phyloP scores from a whole-genome alignment of 2,329 filamentous ascomycete species.

The Talaromyces sp. region DNA sequence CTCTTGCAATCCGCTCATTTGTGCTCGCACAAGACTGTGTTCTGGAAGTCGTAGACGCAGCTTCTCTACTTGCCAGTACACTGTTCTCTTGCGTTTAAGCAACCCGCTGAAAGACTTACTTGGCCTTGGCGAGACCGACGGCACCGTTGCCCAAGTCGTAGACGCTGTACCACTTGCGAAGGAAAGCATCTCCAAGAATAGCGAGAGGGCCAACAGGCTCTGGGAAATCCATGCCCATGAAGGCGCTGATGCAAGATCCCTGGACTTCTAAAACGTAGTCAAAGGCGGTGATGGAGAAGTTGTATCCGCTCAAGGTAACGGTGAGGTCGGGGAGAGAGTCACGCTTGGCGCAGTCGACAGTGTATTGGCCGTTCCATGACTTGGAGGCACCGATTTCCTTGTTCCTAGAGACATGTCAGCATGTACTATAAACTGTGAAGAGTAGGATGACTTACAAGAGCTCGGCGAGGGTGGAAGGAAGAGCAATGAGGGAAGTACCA shows the following conservation, averaged over 20 bases:
- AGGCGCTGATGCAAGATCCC: constrained; percentile 93
- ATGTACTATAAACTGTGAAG: not conserved
- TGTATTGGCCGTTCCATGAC: constrained; percentile 95
- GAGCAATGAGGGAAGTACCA: constrained; percentile 93
- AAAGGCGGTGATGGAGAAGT: constrained; percentile 83
- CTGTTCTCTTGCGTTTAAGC: not conserved
- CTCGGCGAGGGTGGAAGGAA: constrained; percentile 86
- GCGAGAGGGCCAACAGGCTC: constrained; percentile 85
- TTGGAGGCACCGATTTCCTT: constrained; percentile 98
- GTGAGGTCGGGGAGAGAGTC: constrained; percentile 82
- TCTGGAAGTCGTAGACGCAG: not conserved
- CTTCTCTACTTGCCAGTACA: not conserved
- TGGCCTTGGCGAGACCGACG: constrained; percentile 84
- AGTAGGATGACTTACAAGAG: constrained; percentile 59
- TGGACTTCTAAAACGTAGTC: constrained; percentile 97
- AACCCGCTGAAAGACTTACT: constrained; percentile 46
- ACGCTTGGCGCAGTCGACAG: constrained; percentile 81
- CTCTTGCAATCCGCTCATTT: constrained; percentile 5
- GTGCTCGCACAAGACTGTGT: constrained; percentile 6
- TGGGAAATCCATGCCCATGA: constrained; percentile 93
- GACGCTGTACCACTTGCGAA: constrained; percentile 71
- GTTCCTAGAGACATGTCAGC: constrained; percentile 55
- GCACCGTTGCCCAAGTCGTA: constrained; percentile 89
- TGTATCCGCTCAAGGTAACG: constrained; percentile 84
- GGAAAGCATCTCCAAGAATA: constrained; percentile 73